Base-by-base conservation (phyloP, 2,329 filamentous ascomycete species). In the Plectosphaerella cucumerina region DNA sequence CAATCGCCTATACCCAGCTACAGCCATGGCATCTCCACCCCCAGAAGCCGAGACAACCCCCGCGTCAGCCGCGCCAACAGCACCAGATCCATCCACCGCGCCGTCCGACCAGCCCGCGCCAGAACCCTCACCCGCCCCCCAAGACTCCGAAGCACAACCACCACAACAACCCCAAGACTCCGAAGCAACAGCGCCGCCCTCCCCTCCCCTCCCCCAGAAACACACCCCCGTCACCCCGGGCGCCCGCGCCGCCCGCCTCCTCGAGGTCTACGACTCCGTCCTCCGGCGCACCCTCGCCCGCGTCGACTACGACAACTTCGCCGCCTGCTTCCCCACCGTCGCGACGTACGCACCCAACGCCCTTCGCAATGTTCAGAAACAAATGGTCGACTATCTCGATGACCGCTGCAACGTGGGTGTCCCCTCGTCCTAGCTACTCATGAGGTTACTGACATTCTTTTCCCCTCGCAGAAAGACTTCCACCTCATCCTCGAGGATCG, bases 291-390 rank as follows among this genome's bases (percentile, higher is more conserved):
- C 82, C 3, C 72, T 86, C 31, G 69, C 65, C 57, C 77, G 79
- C 60, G 71, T 85, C 50, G 74, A 69, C 56, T 81, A 75, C 69
- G 72, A 77, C 46, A 81, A 81, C 62, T 78, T 86, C 58, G 76
- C 76, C 2, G 70, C 76, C 2, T 86, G 83, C 66, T 86, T 83
- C 63, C 82, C 83, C 42, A 82, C 77, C 18, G 71, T 85, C n/a
- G 75, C 79, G 17, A 62, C 66, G 37, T 68, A 72, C 54, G 74
- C 80, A 18, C 77, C 78, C 21, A 68, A 65, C 8, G 72, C 77
- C 35, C 69, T 86, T 59, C 70, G 69, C 55, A 73, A 75, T 56
- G 75, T 85, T 39, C 82, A 84, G 69, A 64, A 66, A 49, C 77
- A 80, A 61, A 81, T 86, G 77, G 75, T 82, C 11, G 75, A 74